Evolutionary conservation across 1,284 basidiomycete species (phyloP).

Genomic region (Apiotrichum brassicae): DNA sequence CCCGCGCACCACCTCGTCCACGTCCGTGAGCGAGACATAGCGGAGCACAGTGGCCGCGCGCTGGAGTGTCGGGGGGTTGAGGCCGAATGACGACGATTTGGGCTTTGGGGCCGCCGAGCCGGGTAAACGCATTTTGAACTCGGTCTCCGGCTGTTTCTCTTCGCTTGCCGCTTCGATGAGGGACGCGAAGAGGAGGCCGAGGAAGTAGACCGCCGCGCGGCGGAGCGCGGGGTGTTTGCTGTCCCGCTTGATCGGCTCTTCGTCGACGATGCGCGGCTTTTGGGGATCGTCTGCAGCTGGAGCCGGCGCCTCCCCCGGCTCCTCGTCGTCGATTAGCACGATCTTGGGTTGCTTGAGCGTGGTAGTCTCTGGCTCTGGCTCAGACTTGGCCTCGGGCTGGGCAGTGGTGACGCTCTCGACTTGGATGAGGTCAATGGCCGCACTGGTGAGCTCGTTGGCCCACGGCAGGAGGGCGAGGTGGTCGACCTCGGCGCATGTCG

Average conservation of each 20-base stretch:
- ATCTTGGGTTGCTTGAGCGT: slow-evolving; percentile 9
- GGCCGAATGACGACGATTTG: background rate
- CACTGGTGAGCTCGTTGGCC: slow-evolving; percentile 56
- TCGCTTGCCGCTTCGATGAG: slow-evolving; percentile 12
- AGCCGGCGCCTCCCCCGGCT: slow-evolving; percentile 18
- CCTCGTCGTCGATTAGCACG: slow-evolving; percentile 18
- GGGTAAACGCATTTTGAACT: slow-evolving; percentile 19
- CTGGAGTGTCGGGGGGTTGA: slow-evolving; percentile 41
- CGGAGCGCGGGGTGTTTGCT: slow-evolving; percentile 70
- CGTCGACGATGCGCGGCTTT: slow-evolving; percentile 48
- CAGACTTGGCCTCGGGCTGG: background rate
- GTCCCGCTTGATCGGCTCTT: slow-evolving; percentile 53
- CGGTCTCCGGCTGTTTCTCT: background rate
- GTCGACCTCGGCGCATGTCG: slow-evolving; percentile 62
- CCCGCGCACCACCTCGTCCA: slow-evolving; percentile 62
- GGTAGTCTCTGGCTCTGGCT: background rate
- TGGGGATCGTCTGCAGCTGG: background rate
- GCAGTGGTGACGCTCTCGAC: slow-evolving; percentile 55
- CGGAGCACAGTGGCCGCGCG: slow-evolving; percentile 60
- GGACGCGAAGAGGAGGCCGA: slow-evolving; percentile 59
- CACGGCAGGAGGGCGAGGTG: slow-evolving; percentile 61
- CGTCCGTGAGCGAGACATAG: slow-evolving; percentile 67
- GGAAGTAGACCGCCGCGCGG: slow-evolving; percentile 72
- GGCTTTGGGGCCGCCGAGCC: background rate
- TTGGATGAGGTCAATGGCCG: slow-evolving; percentile 71